phyloP scores from a whole-genome alignment of 148 eudicot genomes.

The Vaccinium macrocarpon region DNA sequence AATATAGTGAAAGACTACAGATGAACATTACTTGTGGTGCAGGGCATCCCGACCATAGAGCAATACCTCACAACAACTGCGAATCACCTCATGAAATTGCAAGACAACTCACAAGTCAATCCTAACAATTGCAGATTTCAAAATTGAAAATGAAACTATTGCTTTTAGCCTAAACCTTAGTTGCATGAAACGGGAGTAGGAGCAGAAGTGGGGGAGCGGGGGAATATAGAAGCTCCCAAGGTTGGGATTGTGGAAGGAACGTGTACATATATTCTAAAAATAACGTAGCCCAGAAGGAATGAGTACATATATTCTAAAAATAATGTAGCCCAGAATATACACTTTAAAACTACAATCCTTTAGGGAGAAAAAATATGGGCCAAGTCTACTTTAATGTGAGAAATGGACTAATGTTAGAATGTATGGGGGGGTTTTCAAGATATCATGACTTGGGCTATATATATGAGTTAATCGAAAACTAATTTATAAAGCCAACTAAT shows the following conservation, averaged over 20 bases:
- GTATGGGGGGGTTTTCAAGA: neutral
- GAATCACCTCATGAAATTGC: neutral
- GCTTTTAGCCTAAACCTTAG: neutral
- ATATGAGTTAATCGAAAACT: neutral
- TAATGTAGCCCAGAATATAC: no score
- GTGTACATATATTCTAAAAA: neutral
- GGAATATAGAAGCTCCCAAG: neutral
- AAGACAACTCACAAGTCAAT: neutral
- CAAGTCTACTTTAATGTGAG: no score
- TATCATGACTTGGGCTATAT: neutral
- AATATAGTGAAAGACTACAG: neutral
- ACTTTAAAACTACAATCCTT: no score
- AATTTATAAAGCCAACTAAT: no score
- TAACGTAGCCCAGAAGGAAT: no score
- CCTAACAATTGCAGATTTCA: neutral
- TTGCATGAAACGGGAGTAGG: neutral
- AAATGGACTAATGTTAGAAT: no score
- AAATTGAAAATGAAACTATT: neutral
- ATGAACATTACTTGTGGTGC: neutral
- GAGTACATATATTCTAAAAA: no score
- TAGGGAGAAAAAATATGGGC: no score
- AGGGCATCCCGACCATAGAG: neutral
- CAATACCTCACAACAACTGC: neutral
- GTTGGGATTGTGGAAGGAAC: neutral
- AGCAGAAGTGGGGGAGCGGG: neutral